These are phyloP conservation scores for Curvularia lunata DNA, from an alignment of 2,329 filamentous ascomycete species.

Conservation along the genomic window DNA sequence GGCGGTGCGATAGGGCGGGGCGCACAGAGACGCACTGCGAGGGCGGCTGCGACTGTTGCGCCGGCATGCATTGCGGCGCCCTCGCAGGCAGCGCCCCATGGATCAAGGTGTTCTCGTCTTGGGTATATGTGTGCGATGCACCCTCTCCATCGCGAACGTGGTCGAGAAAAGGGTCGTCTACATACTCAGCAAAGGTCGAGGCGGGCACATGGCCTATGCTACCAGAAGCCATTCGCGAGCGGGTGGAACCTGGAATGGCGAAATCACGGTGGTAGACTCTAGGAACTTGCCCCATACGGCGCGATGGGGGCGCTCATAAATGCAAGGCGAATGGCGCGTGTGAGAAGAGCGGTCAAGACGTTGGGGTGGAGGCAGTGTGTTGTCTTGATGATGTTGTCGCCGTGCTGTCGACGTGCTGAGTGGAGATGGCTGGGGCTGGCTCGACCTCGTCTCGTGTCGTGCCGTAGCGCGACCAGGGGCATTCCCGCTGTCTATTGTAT, in stretches of 20 bases:
- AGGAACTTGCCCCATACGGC: constrained; percentile 47
- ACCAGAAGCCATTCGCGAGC: constrained; percentile 54
- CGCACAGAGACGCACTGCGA: constrained; percentile 36
- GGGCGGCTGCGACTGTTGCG: constrained; percentile 18
- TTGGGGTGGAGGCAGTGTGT: neutral
- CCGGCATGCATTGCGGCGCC: constrained; percentile 17
- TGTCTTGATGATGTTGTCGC: constrained; percentile 4
- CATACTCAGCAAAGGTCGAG: constrained; percentile 61
- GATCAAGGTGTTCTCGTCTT: constrained; percentile 18
- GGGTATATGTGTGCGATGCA: constrained; percentile 22
- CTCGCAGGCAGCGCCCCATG: constrained; percentile 25
- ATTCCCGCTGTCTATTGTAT: neutral
- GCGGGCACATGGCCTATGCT: constrained; percentile 57
- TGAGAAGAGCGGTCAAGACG: neutral
- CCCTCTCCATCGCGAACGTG: constrained; percentile 10
- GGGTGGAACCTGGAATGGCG: constrained; percentile 48
- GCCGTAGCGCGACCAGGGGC: constrained; percentile 1
- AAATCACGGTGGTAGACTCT: constrained; percentile 49
- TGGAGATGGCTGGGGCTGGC: constrained; percentile 8
- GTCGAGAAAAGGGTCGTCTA: constrained; percentile 39
- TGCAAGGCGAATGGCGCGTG: constrained; percentile 11
- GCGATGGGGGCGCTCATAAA: constrained; percentile 36
- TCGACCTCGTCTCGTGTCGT: constrained; percentile 2
- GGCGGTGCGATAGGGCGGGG: constrained; percentile 44
- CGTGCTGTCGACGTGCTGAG: constrained; percentile 11